Evolutionary conservation across 192 early-diverging fungal species (phyloP).

Genomic region (Powellomyces hirtus): DNA sequence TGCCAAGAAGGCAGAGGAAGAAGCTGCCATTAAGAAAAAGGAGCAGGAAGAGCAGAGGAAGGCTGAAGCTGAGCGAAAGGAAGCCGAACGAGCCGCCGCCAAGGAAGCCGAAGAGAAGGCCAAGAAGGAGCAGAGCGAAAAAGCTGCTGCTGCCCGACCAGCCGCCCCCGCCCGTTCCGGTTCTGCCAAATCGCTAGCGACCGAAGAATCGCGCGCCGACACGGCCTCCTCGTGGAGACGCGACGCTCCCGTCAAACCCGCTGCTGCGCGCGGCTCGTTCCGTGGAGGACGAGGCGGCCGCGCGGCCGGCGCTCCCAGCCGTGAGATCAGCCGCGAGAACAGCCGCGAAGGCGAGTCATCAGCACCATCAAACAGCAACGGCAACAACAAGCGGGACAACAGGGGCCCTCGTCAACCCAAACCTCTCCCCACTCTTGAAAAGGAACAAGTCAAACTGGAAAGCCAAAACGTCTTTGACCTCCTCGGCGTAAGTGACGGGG

Average conservation of each 20-base stretch:
- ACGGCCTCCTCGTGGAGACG: constrained; percentile 22
- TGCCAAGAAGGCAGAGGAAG: constrained; percentile 31
- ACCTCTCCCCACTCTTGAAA: constrained; percentile 10
- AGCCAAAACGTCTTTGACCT: constrained; percentile 32
- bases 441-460: constrained; percentile 21
- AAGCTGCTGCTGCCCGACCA: neutral
- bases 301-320: constrained; percentile 4
- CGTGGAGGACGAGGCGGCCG: constrained; percentile 15
- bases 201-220: constrained; percentile 5
- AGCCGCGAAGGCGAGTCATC: neutral
- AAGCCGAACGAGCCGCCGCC: neutral
- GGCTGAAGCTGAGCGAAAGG: constrained; percentile 7
- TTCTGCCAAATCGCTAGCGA: neutral
- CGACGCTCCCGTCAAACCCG: constrained; percentile 12
- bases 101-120: neutral
- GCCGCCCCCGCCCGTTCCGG: neutral
- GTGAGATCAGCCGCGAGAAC: neutral
- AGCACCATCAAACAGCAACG: neutral
- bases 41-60: constrained; percentile 4
- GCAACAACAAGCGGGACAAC: neutral
- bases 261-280: constrained; percentile 14
- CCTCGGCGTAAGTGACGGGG: constrained; percentile 19
- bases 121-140: neutral
- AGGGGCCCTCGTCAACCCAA: constrained; percentile 6
- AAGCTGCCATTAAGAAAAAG: constrained; percentile 9